Conservation (phyloP, 768 basidiomycete species). For the Rhodotorula toruloides region DNA sequence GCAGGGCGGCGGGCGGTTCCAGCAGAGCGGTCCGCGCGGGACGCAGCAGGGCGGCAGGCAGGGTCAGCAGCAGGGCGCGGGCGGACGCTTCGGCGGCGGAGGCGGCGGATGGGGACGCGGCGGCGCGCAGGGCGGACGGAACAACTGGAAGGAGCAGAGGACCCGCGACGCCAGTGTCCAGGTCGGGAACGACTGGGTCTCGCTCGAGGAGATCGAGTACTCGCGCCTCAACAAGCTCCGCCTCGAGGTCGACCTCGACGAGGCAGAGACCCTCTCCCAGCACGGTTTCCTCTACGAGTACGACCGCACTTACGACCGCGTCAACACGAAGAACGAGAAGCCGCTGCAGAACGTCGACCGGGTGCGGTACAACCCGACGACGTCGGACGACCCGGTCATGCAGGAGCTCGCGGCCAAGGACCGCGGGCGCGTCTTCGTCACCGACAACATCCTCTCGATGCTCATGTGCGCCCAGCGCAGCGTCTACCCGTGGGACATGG, state of each 20-base stretch:
- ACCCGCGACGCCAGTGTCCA: slow-evolving; percentile 87
- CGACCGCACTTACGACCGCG: slow-evolving; percentile 89
- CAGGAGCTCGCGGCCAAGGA: slow-evolving; percentile 80
- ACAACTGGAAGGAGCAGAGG: slow-evolving; percentile 88
- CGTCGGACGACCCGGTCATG: slow-evolving; percentile 95
- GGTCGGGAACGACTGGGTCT: slow-evolving; percentile 85
- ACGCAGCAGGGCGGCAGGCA: slow-evolving; percentile 48
- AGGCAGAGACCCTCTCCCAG: slow-evolving; percentile 75
- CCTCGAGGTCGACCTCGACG: slow-evolving; percentile 74
- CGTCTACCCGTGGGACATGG: slow-evolving; percentile 98
- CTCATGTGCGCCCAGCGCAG: slow-evolving; percentile 94
- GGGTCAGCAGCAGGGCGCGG: slow-evolving; percentile 32
- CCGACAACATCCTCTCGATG: slow-evolving; percentile 88
- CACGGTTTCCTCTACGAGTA: slow-evolving; percentile 89
- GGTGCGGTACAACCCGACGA: slow-evolving; percentile 94
- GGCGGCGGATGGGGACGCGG: slow-evolving; percentile 77
- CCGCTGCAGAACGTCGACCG: slow-evolving; percentile 88
- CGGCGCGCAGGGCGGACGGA: too few species aligned
- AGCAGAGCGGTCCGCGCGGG: slow-evolving; percentile 48
- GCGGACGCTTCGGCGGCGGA: slow-evolving; percentile 42
- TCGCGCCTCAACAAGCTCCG: slow-evolving; percentile 81
- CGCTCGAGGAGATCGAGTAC: slow-evolving; percentile 97
- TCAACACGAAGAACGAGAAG: slow-evolving; percentile 86
- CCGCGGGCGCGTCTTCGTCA: slow-evolving; percentile 82
- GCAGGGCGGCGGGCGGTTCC: slow-evolving; percentile 48